Percentiles rank a stretch among this genome's conserved stretches.
Conservation (phyloP, 2,329 filamentous ascomycete genomes). For the Fusarium sp. region DNA sequence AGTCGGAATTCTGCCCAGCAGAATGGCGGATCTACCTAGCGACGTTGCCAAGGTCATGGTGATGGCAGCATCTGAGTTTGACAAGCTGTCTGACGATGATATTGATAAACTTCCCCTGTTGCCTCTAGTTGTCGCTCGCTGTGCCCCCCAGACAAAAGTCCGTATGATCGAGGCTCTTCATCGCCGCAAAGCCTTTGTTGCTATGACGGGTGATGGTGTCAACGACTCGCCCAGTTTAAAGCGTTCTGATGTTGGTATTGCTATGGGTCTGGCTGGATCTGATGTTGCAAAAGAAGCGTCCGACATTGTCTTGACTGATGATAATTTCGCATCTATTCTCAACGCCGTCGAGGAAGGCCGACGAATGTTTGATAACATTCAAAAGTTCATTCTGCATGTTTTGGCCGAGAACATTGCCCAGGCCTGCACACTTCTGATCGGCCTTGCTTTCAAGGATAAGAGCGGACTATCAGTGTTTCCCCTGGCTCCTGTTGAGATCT, state of each 20-base stretch:
- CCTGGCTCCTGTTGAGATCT: constrained; percentile 78
- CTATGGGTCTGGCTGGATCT: constrained; percentile 76
- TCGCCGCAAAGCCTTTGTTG: constrained; percentile 72
- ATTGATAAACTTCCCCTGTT: constrained; percentile 73
- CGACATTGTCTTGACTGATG: constrained; percentile 77
- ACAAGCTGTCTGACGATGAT: constrained; percentile 72
- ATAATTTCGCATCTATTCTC: constrained; percentile 79
- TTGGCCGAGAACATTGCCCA: constrained; percentile 78
- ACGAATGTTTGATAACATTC: constrained; percentile 79
- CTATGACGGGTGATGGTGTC: constrained; percentile 80
- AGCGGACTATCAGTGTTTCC: constrained; percentile 76
- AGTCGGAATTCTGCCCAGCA: constrained; percentile 70
- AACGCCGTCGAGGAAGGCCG: constrained; percentile 79
- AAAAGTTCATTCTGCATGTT: constrained; percentile 78
- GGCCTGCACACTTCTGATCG: constrained; percentile 75
- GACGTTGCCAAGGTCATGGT: constrained; percentile 72
- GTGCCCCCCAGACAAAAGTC: constrained; percentile 78
- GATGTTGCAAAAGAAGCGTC: constrained; percentile 79
- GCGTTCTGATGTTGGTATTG: constrained; percentile 77
- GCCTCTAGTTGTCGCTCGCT: constrained; percentile 77
- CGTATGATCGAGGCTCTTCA: constrained; percentile 82
- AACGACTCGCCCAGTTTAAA: constrained; percentile 78
- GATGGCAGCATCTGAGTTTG: constrained; percentile 76
- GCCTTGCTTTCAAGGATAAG: constrained; percentile 76
- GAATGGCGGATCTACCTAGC: constrained; percentile 63